These are phyloP conservation scores for Melanogaster broomeanus DNA, from an alignment of 768 basidiomycete species.

Conservation along the genomic window DNA sequence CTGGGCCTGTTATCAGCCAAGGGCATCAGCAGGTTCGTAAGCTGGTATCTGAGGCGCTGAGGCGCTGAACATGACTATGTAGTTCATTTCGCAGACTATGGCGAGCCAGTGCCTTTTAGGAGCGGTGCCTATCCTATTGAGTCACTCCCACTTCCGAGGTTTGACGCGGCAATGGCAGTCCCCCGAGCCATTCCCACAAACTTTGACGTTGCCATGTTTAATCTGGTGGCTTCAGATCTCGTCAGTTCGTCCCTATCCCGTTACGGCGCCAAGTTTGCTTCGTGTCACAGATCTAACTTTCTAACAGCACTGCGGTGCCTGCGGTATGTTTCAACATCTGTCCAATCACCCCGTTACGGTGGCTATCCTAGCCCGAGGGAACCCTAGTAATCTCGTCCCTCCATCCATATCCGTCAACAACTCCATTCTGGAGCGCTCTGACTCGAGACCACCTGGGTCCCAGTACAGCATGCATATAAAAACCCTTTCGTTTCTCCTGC, in stretches of 20 bases:
- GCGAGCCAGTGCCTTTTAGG: conserved; percentile 17
- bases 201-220: conserved; percentile 14
- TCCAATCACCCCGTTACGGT: conserved; percentile 34
- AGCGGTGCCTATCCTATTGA: conserved; percentile 18
- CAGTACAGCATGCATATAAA: conserved; percentile 36
- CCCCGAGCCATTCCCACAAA: conserved; percentile 18
- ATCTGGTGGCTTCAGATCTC: conserved; percentile 22
- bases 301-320: conserved; percentile 32
- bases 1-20: conserved; percentile 6
- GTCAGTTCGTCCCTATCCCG: conserved; percentile 13
- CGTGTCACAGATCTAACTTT: conserved; percentile 31
- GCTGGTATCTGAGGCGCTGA: conserved; percentile 21
- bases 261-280: conserved; percentile 25
- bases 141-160: conserved; percentile 20
- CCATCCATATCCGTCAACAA: conserved; percentile 26
- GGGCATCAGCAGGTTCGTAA: too few relatives aligned
- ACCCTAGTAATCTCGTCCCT: conserved; percentile 29
- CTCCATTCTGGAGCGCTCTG: conserved; percentile 30
- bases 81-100: conserved; percentile 27
- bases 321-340: conserved; percentile 36
- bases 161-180: conserved; percentile 22
- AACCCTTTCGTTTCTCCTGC: conserved; percentile 1
- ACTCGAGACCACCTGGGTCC: conserved; percentile 11
- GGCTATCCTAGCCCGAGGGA: conserved; percentile 32
- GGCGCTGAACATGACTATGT: conserved; percentile 1